Base-by-base conservation (phyloP, 2,329 filamentous ascomycete genomes). In the Madurella fahalii region DNA sequence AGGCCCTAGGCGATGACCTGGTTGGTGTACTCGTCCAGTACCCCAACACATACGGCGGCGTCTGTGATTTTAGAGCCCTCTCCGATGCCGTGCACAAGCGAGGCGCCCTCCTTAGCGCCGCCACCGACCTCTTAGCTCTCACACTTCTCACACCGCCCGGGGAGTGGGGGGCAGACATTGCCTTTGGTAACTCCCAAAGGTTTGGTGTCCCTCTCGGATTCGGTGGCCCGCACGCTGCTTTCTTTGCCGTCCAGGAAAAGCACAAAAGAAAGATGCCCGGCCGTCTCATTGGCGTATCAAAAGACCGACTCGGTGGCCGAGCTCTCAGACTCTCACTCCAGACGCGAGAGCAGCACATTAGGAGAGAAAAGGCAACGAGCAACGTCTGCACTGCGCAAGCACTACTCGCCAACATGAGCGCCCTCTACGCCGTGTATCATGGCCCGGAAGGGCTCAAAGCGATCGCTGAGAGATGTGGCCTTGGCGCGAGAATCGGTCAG, bases 371-470 rank as follows among this genome's bases (percentile, higher is more conserved):
- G 80, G 93, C 93, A 1, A 97, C 93, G 1, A 96, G 91, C 77
- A 97, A 97, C 68, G 92, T 96, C 56, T 97, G 93, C 76, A 97
- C 93, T 1, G 92, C 93, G 1, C 93, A 97, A 73, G 93, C 93
- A 9, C 76, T 97, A 25, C 78, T 96, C 49, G 93, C 93, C 39
- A 97, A 97, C 71, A 96, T 96, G 90, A 93, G 85, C 63, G 90
- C 92, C 52, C 87, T 96, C 75, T 97, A 96, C 68, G 92, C 91
- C 50, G 80, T 96, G 51, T 97, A 96, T 71, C 93, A 97, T 69
- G 93, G 93, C 3, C 93, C 93, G 1, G 72, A 84, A 51, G 91
- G 92, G 16, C 75, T 97, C 48, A 90, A 85, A 72, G 81, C 83
- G 13, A 96, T 96, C 68, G 92, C 93, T 1, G 82, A 92, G 69